Base-by-base conservation (phyloP, 1,284 basidiomycete species). In the Trichosporon inkin region DNA sequence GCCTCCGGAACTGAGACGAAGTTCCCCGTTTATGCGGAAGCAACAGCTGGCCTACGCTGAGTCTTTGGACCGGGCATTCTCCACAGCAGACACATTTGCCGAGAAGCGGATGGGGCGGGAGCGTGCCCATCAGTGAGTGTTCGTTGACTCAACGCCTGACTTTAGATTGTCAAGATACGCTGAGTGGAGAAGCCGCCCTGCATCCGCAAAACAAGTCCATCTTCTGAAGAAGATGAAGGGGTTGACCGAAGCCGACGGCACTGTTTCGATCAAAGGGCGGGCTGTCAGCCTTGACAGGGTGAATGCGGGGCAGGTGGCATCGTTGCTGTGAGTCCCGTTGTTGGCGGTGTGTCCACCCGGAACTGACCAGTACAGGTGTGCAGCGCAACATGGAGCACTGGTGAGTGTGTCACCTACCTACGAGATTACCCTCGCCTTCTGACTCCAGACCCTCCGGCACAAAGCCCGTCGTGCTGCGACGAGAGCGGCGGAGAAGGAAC, bases 121-220 rank as follows among this genome's bases (percentile, higher is more conserved):
- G 38, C 47, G 58, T 19, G 53, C 61, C 36, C 61, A 47, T 28
- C 60, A 62, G 63, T 63, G 39, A 61, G 72, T 53, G 19, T 19
- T 4, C 17, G 10, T 32, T 2, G 22, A 32, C 3, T 63, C 32
- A 57, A 57, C 66, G 58, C 19, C 55, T 67, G 3, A 60, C 65
- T 22, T 16, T 62, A 90, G 89, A 32, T 73, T 90, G 11, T 79
- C 82, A 19, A 83, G 86, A 13, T 81, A 80, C 47, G 90, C 92
- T 0, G 76, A 75, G 14, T 97, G 94, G 94, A 82, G 94, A 32
- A 75, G 72, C 40, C 74, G 79, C 3, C 84, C 85, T 10, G 88
- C 91, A 0, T 84, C 87, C 1, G 80, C 83, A 6, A 80, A 78
- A 36, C 92, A 96, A 69, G 82, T 85, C 61, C 69, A 75, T 10